Evolutionary conservation across 2,329 filamentous ascomycete genomes (phyloP).

Genomic region (Ophiostoma populinum): DNA sequence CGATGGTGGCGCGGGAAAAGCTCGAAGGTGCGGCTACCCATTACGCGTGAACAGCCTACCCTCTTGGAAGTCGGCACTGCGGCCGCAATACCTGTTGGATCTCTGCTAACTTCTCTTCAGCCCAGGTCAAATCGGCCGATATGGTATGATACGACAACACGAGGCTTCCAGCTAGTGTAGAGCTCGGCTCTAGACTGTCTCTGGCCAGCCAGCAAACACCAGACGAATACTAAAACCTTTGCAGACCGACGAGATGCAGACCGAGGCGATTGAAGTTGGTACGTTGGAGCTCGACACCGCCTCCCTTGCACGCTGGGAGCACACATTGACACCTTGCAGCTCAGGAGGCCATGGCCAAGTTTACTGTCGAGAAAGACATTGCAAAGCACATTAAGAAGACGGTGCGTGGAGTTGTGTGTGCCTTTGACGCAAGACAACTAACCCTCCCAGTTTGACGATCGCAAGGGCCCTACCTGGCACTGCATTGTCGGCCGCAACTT

Average conservation of each 20-base stretch:
- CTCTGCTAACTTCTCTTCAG: slow-evolving; percentile 31
- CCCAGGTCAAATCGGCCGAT: slow-evolving; percentile 93
- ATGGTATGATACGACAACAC: slow-evolving; percentile 50
- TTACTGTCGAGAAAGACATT: slow-evolving; percentile 60
- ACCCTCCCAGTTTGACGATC: slow-evolving; percentile 63
- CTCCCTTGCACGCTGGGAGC: too few relatives aligned
- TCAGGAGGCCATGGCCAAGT: slow-evolving; percentile 46
- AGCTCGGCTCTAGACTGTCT: too few relatives aligned
- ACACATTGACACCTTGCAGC: slow-evolving; percentile 20
- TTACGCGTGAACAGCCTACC: slow-evolving; percentile 4
- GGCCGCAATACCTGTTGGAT: too few relatives aligned
- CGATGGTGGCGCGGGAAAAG: slow-evolving; percentile 49
- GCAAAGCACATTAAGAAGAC: slow-evolving; percentile 92
- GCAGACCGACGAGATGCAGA: slow-evolving; percentile 92
- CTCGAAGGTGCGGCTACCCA: slow-evolving; percentile 42
- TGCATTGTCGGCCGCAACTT: slow-evolving; percentile 98
- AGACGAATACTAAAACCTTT: neutral
- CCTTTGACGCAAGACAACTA: neutral
- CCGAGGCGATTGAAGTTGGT: slow-evolving; percentile 92
- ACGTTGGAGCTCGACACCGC: too few relatives aligned
- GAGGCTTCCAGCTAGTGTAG: too few relatives aligned
- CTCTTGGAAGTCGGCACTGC: neutral
- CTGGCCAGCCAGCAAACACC: too few relatives aligned
- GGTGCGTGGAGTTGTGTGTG: too few relatives aligned
- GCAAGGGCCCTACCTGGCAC: slow-evolving; percentile 97